These are phyloP conservation scores for Waltergamsia citrina DNA, from an alignment of 2,329 filamentous ascomycete genomes.

Conservation along the genomic window DNA sequence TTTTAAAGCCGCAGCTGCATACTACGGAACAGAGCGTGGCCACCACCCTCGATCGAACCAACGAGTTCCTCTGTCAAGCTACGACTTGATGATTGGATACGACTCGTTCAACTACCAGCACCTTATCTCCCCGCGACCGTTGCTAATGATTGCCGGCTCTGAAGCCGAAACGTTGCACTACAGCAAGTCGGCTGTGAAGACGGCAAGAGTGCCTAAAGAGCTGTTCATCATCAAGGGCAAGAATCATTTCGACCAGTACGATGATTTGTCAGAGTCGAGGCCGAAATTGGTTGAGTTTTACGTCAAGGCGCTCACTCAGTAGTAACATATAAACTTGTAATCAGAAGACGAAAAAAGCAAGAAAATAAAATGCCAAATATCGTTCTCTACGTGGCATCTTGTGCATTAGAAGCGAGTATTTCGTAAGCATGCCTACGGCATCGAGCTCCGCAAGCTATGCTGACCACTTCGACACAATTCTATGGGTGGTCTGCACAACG, in stretches of 20 bases:
- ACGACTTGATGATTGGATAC: slow-evolving; percentile 7
- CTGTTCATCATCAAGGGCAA: slow-evolving; percentile 7
- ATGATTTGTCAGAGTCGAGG: slow-evolving; percentile 5
- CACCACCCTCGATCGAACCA: slow-evolving; percentile 6
- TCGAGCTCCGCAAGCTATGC: background rate
- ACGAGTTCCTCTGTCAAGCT: slow-evolving; percentile 4
- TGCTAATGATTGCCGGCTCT: slow-evolving; percentile 9
- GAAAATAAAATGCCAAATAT: background rate
- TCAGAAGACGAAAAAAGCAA: too few species aligned
- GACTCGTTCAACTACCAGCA: slow-evolving; percentile 7
- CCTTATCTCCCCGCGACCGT: slow-evolving; percentile 8
- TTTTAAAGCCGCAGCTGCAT: slow-evolving; percentile 7
- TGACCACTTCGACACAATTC: too few species aligned
- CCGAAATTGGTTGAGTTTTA: slow-evolving; percentile 14
- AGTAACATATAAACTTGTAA: too few species aligned
- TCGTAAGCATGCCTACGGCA: background rate
- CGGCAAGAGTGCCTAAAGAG: slow-evolving; percentile 9
- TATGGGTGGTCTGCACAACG: too few species aligned
- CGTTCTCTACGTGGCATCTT: background rate
- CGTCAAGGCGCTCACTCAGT: background rate
- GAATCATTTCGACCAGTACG: slow-evolving; percentile 9
- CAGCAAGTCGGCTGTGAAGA: slow-evolving; percentile 5
- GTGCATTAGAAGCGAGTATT: background rate
- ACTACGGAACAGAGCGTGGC: slow-evolving; percentile 9
- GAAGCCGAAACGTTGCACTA: slow-evolving; percentile 7